Base-by-base conservation (phyloP, 805 yeast species). In the Candida quercuum region DNA sequence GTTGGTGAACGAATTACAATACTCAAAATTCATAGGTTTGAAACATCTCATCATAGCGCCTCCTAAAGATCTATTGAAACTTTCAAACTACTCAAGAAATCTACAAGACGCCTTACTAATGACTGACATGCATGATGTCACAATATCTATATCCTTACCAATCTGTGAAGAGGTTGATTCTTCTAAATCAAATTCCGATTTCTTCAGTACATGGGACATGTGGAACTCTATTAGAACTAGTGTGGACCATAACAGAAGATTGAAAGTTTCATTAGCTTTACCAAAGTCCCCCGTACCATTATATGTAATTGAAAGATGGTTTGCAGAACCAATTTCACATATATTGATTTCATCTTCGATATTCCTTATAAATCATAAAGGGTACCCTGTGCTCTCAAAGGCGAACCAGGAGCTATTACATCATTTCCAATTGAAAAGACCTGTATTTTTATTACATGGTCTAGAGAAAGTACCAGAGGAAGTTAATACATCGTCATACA, bases 191-290 rank as follows among this genome's bases (percentile, higher is more conserved):
- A 47, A 64, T 14, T n/a, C n/a, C n/a, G 78, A 73, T 48, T 60
- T 67, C 8, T 56, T 81, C 23, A 75, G 81, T 3, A 77, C 83
- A 2, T 82, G 89, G 89, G 85, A 79, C 38, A 69, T 78, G 47
- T 82, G 89, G 89, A 76, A 81, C 46, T 67, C 82, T 1, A 71
- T 82, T 3, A 61, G 87, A 18, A 63, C 68, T 5, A 60, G 72
- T 26, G 75, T 81, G 47, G 69, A 70, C 38, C 77, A 79, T 48
- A 67, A 78, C 34, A 43, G 58, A 2, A 69, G 75, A 17, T 58
- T 82, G 36, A 78, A 86, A n/a, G 78, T 87, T 37, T 85, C 86
- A 5, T 63, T 84, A 25, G 93, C 81, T 26, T 71, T 88, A 17
- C 89, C 95, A 23, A 78, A 78, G 39, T 66, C 67, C 26, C 65